Percentiles rank a stretch among this genome's conserved stretches.
Evolutionary conservation across 371 early-diverging fungal species (phyloP).

Genomic region (Actinomucor elegans): DNA sequence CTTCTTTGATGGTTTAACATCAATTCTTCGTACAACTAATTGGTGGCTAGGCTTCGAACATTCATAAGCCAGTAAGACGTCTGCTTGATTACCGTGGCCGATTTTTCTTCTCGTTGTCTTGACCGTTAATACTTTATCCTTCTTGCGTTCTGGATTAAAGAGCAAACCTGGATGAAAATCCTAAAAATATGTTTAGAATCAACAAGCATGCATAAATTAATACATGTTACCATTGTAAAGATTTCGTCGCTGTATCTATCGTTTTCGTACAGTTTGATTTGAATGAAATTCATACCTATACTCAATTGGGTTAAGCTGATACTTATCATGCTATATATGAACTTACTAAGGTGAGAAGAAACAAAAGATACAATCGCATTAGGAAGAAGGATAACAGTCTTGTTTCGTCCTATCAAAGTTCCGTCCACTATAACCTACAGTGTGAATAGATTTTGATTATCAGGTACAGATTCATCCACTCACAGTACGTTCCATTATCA

Average conservation of each 20-base stretch:
- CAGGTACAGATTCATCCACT: neutral
- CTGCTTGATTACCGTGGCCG: conserved; percentile 5
- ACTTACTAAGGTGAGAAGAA: conserved; percentile 12
- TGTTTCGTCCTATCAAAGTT: neutral
- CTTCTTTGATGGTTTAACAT: neutral
- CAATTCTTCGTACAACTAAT: neutral
- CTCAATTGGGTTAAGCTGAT: neutral
- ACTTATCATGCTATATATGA: too few species aligned
- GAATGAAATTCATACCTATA: neutral
- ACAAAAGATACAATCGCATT: conserved; percentile 10
- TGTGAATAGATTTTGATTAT: neutral
- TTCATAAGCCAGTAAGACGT: conserved; percentile 3
- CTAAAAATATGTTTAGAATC: neutral
- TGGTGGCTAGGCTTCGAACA: neutral
- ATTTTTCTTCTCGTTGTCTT: neutral
- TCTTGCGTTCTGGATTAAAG: neutral
- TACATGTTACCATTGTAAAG: neutral
- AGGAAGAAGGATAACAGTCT: conserved; percentile 8
- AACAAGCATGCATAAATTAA: neutral
- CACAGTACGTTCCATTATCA: conserved; percentile 14
- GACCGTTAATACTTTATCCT: neutral
- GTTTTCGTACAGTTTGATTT: neutral
- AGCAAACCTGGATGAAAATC: neutral
- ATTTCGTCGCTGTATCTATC: neutral
- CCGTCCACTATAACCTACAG: conserved; percentile 15